phyloP scores from a whole-genome alignment of 345 rosid genomes.

The Acer negundo region DNA sequence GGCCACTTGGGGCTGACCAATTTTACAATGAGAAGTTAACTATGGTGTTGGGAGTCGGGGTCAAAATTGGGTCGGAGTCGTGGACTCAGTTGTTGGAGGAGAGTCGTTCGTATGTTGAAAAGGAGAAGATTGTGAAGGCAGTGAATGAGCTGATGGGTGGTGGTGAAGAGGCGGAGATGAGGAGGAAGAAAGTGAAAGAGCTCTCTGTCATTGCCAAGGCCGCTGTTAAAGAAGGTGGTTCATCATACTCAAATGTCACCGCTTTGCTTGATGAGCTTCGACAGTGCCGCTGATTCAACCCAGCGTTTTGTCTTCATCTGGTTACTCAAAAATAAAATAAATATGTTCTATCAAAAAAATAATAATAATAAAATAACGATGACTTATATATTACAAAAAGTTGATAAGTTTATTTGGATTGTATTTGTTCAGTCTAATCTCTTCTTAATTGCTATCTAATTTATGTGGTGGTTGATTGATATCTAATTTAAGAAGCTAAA shows the following conservation, averaged over 20 bases:
- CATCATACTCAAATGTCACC: neutral
- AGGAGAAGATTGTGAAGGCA: neutral
- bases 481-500: slow-evolving; percentile 5
- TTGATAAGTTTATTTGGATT: no score
- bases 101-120: neutral
- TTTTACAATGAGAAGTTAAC: neutral
- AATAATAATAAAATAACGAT: no score
- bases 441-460: no score
- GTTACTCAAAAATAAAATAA: no score
- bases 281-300: no score
- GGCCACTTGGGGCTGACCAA: neutral
- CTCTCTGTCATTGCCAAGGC: neutral
- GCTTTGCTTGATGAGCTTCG: neutral
- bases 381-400: no score
- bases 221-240: neutral
- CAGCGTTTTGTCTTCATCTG: neutral
- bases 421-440: no score
- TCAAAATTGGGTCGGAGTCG: neutral
- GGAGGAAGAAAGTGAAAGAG: neutral
- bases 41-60: neutral
- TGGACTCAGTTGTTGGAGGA: neutral
- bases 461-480: neutral
- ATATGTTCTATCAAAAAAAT: no score
- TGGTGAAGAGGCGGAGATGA: neutral
- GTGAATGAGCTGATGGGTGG: neutral